Evolutionary conservation across 352 stramenopile species (phyloP), one percentile per base, ranked within the genome.

Genomic region (Pythium oligandrum): DNA sequence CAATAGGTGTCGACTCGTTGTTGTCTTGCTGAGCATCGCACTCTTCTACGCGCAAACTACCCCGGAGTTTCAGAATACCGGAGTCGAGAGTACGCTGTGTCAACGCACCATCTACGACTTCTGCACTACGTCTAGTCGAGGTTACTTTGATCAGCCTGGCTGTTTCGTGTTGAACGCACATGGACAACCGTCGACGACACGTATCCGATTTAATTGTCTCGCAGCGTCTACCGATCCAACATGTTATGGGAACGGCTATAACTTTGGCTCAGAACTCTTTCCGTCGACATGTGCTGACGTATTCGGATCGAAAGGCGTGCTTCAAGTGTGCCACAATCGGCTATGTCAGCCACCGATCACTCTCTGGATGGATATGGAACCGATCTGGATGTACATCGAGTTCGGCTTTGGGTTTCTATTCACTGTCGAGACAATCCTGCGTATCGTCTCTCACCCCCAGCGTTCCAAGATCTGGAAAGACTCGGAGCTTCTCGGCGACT

Each of bases 21-120:
- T 71, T 5, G 63, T 83, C 1, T 44, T 85, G 5, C 53, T 71
- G 6, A 85, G 71, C 38, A 75, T 83, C 40, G 63, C 34, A 0
- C 51, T 83, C 8, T 85, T 83, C 33, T 85, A 83, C 57, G 59
- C 72, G 32, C 74, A 85, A 46, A 85, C 71, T 1, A 83, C 68
- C 0, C 63, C 74, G 0, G 74, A 85, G 30, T 53, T 85, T 0
- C 74, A 83, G 55, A 60, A 73, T 3, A 83, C 74, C 0, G 74
- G 74, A 0, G 32, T 70, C 5, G 52, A 59, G 10, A 75, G 65
- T 0, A 44, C 71, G 11, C 59, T 85, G 0, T 85, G 74, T n/a
- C 56, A 61, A 4, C 70, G 57, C 9, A 68, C 73, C 10, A 48
- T 85, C 43, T 50, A 59, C 3, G 64, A 73, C 11, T 85, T 73